Percentiles rank a stretch among this genome's conserved stretches.
Evolutionary conservation across 805 yeast genomes (phyloP).

Genomic region (Sugiyamaella valdiviana): DNA sequence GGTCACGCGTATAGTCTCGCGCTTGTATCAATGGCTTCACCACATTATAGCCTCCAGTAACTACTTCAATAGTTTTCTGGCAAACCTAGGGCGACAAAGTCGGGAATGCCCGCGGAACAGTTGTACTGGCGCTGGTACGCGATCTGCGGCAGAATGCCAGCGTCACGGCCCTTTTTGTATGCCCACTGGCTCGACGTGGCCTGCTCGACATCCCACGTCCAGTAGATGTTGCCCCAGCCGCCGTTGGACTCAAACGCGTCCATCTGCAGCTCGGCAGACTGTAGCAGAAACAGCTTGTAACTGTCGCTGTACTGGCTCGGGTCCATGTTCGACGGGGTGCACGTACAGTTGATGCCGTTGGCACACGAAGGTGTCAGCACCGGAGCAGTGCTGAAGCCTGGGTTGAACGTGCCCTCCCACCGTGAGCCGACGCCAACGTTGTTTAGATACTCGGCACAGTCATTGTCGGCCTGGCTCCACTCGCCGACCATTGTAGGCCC

Average conservation of each 20-base stretch:
- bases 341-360: conserved; percentile 49
- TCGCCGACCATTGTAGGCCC: conserved; percentile 69
- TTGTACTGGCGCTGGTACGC: conserved; percentile 25
- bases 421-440: conserved; percentile 76
- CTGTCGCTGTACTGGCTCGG: conserved; percentile 47
- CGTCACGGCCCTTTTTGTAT: conserved; percentile 26
- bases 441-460: conserved; percentile 77
- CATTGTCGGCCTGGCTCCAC: conserved; percentile 81
- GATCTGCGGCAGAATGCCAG: conserved; percentile 28
- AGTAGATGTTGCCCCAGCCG: conserved; percentile 70
- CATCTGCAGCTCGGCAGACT: conserved; percentile 73
- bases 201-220: conserved; percentile 82
- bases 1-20: too few species aligned
- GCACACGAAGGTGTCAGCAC: conserved; percentile 25
- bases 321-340: conserved; percentile 37
- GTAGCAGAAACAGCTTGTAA: conserved; percentile 51
- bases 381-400: conserved; percentile 25
- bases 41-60: too few species aligned
- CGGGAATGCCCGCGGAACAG: conserved; percentile 24
- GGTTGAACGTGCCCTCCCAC: conserved; percentile 52
- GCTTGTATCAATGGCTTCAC: too few species aligned
- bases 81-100: conserved; percentile 25
- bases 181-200: conserved; percentile 30
- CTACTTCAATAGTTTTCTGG: conserved; percentile 26
- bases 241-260: conserved; percentile 62